These are phyloP conservation scores for Aspergillus funiculosus DNA, from an alignment of 495 filamentous ascomycete species.

Conservation along the genomic window DNA sequence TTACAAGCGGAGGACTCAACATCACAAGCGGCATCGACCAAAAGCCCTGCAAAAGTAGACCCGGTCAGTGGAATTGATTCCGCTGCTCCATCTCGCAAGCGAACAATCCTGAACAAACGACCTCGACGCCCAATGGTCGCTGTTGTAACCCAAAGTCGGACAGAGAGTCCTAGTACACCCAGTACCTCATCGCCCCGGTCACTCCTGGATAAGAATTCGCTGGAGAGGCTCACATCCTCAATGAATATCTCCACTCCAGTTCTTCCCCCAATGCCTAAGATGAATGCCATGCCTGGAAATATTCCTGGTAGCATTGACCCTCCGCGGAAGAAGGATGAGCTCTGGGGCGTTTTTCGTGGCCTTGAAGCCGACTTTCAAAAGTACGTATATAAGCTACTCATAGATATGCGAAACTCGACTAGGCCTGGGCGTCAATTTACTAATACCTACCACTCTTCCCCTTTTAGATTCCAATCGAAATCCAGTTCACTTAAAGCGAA, in stretches of 20 bases:
- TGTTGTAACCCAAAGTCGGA: conserved; percentile 43
- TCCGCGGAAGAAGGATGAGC: conserved; percentile 66
- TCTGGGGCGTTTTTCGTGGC: conserved; percentile 79
- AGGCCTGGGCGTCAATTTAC: neutral
- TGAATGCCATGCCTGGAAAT: conserved; percentile 26
- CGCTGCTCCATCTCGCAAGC: conserved; percentile 27
- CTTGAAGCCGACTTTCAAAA: conserved; percentile 80
- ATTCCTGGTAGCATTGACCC: conserved; percentile 39
- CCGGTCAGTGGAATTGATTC: conserved; percentile 28
- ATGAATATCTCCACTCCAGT: conserved; percentile 42
- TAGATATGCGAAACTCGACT: too few species aligned
- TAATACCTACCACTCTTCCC: neutral
- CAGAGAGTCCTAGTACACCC: conserved; percentile 37
- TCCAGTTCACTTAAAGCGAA: conserved; percentile 72
- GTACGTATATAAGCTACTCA: conserved; percentile 32
- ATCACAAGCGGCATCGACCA: conserved; percentile 21
- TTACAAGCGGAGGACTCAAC: conserved; percentile 35
- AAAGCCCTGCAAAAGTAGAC: conserved; percentile 15
- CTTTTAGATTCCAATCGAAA: conserved; percentile 62
- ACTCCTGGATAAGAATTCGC: conserved; percentile 52
- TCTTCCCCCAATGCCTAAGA: conserved; percentile 49
- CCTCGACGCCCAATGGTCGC: conserved; percentile 49
- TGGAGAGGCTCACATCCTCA: conserved; percentile 50
- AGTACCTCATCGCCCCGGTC: conserved; percentile 46
- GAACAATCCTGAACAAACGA: conserved; percentile 39